Base-by-base conservation (phyloP, 1,284 basidiomycete genomes). In the Melampsora larici-populina region DNA sequence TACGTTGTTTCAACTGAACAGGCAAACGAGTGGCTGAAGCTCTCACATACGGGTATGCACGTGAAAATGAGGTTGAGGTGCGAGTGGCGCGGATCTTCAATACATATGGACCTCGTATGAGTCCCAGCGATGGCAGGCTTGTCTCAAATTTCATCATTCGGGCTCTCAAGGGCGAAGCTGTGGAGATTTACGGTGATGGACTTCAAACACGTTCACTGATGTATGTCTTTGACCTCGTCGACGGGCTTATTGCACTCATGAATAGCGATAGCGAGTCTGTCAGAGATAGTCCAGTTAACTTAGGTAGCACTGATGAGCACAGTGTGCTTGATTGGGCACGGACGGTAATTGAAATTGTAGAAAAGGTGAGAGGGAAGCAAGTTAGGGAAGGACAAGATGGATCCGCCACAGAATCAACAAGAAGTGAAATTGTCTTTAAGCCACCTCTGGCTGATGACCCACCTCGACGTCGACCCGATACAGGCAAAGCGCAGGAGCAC, bases 111-210 rank as follows among this genome's bases (percentile, higher is more conserved):
- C 83, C 84, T 0, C 72, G 84, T 62, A 94, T 97, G 94, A 95
- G 96, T 86, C 93, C 94, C 1, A 89, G 90, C 83, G 96, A 98
- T 83, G 96, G 96, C 31, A 91, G 96, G 78, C 94, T 99, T 78
- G 96, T 99, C 48, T 96, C 93, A 83, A 98, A 98, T 86, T 97
- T 99, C 85, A 96, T 97, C 83, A 91, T 97, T 75, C 95, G 97
- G 82, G 96, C 95, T 11, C 89, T 99, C 78, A 91, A 91, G 81
- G 94, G 94, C 70, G 91, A 98, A 85, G 92, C 97, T 84, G 90
- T 99, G 87, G 97, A 94, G 68, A 91, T 98, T 66, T 99, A 97
- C 85, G 96, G 96, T 70, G 96, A 98, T 83, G 96, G 96, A 79
- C 89, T 87, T 66, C 94, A 97, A 86, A 98, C 96, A 26, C 91